A percentile compares a stretch with the other conserved stretches of the same genome.
Conservation (phyloP, 805 yeast species). For the Hanseniaspora meyeri region DNA sequence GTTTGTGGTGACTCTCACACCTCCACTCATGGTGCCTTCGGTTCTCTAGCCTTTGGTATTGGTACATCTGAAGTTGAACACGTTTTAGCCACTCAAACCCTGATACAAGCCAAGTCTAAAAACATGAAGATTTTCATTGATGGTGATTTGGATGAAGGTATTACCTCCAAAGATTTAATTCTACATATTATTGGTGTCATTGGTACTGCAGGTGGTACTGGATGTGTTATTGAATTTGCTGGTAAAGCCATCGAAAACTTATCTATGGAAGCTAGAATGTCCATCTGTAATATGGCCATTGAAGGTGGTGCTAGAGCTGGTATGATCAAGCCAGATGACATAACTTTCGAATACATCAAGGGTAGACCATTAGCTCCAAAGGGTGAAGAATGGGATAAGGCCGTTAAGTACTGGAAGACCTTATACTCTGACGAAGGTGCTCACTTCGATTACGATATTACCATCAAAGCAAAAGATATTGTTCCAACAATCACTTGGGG, state of each 20-base stretch:
- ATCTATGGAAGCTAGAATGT: conserved; percentile 97
- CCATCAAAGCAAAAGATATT: conserved; percentile 69
- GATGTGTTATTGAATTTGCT: conserved; percentile 89
- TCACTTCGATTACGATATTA: conserved; percentile 69
- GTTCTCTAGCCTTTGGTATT: conserved; percentile 93
- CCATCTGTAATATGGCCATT: conserved; percentile 97
- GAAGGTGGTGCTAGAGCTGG: conserved; percentile 99
- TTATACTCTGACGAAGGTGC: conserved; percentile 85
- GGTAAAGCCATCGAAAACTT: conserved; percentile 85
- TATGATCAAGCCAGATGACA: conserved; percentile 92
- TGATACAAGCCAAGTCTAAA: conserved; percentile 87
- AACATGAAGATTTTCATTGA: conserved; percentile 83
- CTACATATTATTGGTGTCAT: conserved; percentile 90
- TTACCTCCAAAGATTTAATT: conserved; percentile 91
- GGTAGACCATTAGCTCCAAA: conserved; percentile 92
- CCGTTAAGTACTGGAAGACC: conserved; percentile 80
- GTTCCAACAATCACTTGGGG: conserved; percentile 99
- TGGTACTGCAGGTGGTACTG: conserved; percentile 99
- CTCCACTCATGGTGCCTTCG: conserved; percentile 97
- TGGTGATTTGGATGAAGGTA: conserved; percentile 76
- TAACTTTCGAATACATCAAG: conserved; percentile 74
- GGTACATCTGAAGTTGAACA: conserved; percentile 99
- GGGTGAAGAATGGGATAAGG: conserved; percentile 92
- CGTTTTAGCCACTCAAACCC: conserved; percentile 92
- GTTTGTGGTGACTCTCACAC: conserved; percentile 99